Base-by-base conservation (phyloP, 164 flowering plant genomes). In the Brasenia schreberi region DNA sequence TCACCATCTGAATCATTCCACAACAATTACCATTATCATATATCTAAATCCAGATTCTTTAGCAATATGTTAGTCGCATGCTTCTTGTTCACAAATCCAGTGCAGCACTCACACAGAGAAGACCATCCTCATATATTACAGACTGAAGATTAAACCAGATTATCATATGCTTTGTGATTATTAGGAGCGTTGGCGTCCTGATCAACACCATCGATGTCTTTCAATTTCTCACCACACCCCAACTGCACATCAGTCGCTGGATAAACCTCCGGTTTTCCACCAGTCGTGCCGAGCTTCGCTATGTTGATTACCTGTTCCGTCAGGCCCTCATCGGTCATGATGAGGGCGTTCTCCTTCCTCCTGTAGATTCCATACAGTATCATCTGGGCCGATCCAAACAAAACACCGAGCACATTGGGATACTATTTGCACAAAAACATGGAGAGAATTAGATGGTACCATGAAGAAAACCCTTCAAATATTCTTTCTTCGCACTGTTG, bases 311-410 rank as follows among this genome's bases (percentile, higher is more conserved):
- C 39, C 16, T 49, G 56, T 49, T 49, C 56, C 2, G 56, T 9
- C 56, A 49, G 56, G 12, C 16, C 16, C 56, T 49, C 56, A 14
- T 49, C 56, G 10, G 14, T 49, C 16, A 49, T 14, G 16, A 49
- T 49, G 56, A 14, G 56, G 9, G 56, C 10, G 4, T 33, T 33
- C 71, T 74, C 71, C 27, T 56, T 65, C 64, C 78, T 70, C 72
- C 68, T 85, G 80, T 83, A 85, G 18, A 85, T 65, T 9, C 66
- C 27, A 66, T 85, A 87, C 19, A 86, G 74, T 18, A 74, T 68
- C 86, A 87, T 87, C 59, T 87, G 94, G 60, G 77, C 60, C 0
- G 85, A 62, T 0, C 94, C 94, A 11, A 85, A 84, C 66, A 75
- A n/a, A 67, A 87, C 81, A 0, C 94, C 94, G 61, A 84, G 19